These are phyloP conservation scores for Cornus controversa DNA, from an alignment of 148 eudicot genomes.

Conservation along the genomic window DNA sequence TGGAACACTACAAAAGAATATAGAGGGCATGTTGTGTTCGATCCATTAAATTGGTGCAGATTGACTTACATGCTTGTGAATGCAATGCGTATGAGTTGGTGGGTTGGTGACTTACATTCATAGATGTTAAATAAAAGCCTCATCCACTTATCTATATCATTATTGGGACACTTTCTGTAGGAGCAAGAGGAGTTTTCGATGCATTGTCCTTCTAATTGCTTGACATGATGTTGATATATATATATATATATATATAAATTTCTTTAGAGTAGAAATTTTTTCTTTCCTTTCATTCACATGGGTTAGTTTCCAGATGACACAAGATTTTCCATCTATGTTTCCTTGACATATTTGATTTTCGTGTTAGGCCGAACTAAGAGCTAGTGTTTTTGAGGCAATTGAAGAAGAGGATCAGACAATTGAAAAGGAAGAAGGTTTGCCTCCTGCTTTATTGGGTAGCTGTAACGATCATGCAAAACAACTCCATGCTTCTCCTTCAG, in stretches of 20 bases:
- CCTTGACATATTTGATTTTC: background rate
- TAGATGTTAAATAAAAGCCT: background rate
- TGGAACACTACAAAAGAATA: background rate
- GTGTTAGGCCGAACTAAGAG: conserved; percentile 87
- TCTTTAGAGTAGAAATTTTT: background rate
- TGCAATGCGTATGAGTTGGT: background rate
- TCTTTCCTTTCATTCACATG: background rate
- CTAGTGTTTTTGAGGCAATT: conserved; percentile 96
- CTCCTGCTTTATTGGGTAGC: conserved; percentile 92
- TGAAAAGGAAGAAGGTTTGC: conserved; percentile 84
- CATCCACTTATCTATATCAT: background rate
- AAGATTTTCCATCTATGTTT: conserved; percentile 4
- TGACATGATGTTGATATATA: background rate
- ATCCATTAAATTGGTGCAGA: background rate
- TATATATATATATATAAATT: background rate
- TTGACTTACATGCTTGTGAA: background rate
- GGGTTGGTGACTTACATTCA: background rate
- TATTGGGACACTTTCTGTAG: background rate
- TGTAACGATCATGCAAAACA: conserved; percentile 93
- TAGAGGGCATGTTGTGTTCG: background rate
- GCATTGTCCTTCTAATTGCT: background rate
- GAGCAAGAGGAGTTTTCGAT: background rate
- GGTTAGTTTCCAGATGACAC: background rate
- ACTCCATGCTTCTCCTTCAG: conserved; percentile 97
- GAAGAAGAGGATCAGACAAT: conserved; percentile 85